phyloP scores from a whole-genome alignment of 2,329 filamentous ascomycete genomes.

The Fusarium zealandicum region DNA sequence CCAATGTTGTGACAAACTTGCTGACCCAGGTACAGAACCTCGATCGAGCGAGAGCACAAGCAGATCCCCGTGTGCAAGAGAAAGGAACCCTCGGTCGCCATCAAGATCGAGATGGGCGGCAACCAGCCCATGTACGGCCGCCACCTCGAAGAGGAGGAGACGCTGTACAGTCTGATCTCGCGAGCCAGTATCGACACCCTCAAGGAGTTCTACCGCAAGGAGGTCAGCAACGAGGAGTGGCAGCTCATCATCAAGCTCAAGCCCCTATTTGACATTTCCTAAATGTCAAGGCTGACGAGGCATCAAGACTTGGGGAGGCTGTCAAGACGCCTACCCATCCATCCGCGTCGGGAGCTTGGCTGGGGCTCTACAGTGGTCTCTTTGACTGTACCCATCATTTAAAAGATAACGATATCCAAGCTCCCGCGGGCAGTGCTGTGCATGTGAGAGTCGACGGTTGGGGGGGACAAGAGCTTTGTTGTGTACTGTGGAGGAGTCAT shows the following conservation, averaged over 20 bases:
- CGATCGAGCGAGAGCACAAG: conserved; percentile 98
- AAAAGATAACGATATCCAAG: too few species aligned
- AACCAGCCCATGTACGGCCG: conserved; percentile 95
- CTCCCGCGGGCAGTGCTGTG: conserved; percentile 9
- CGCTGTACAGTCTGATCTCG: conserved; percentile 86
- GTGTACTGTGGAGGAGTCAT: conserved; percentile 5
- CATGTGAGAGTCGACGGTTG: conserved; percentile 1
- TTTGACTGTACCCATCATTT: too few species aligned
- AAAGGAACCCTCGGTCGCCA: conserved; percentile 93
- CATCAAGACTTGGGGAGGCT: not conserved
- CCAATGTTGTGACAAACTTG: conserved; percentile 35
- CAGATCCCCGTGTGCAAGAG: conserved; percentile 91
- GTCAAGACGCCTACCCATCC: not conserved
- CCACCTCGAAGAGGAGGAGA: conserved; percentile 91
- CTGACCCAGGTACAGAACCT: conserved; percentile 67
- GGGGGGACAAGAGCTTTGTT: conserved; percentile 14
- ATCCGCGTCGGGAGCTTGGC: conserved; percentile 18
- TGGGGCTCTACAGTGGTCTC: too few species aligned
- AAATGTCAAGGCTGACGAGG: conserved; percentile 40
- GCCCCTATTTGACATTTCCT: conserved; percentile 87
- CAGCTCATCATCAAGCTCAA: conserved; percentile 93
- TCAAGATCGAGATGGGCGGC: conserved; percentile 94
- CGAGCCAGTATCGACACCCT: conserved; percentile 90
- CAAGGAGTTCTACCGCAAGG: conserved; percentile 92
- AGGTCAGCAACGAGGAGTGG: conserved; percentile 94